These are phyloP conservation scores for Lentinula edodes DNA, from an alignment of 768 basidiomycete species.

Conservation along the genomic window DNA sequence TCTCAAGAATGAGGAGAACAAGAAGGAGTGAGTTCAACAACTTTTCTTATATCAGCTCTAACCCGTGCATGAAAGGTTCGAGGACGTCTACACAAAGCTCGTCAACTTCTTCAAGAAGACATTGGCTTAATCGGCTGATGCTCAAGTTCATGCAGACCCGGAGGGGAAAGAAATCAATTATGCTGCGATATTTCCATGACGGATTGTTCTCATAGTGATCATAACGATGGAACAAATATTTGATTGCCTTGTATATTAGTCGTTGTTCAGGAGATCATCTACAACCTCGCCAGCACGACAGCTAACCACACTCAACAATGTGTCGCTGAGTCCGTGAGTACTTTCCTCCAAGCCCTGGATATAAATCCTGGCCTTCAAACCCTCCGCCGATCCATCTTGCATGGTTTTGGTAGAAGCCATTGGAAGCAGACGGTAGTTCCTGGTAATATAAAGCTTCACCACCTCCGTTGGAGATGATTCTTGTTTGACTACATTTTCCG, in stretches of 20 bases:
- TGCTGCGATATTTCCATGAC: background rate
- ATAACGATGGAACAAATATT: background rate
- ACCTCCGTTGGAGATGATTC: background rate
- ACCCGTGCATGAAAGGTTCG: constrained; percentile 25
- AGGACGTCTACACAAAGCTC: constrained; percentile 52
- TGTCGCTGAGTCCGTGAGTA: constrained; percentile 39
- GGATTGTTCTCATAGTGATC: background rate
- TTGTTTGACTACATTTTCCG: constrained; percentile 5
- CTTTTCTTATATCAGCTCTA: background rate
- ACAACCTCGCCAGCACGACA: constrained; percentile 41
- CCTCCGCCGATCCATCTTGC: background rate
- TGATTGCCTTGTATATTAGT: background rate
- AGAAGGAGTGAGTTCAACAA: constrained; percentile 37
- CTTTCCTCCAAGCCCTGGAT: constrained; percentile 31
- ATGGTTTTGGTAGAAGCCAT: background rate
- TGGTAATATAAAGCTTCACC: constrained; percentile 28
- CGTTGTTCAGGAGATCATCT: constrained; percentile 19
- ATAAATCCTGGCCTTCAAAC: constrained; percentile 23
- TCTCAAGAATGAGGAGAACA: constrained; percentile 50
- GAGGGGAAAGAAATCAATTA: background rate
- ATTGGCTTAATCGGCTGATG: constrained; percentile 9
- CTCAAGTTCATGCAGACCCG: background rate
- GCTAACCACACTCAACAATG: constrained; percentile 39
- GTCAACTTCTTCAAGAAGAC: constrained; percentile 41
- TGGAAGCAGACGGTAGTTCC: constrained; percentile 38